Evolutionary conservation across 2,329 filamentous ascomycete genomes (phyloP), one percentile per base, ranked within the genome.

Genomic region (Metarhizium guizhouense): DNA sequence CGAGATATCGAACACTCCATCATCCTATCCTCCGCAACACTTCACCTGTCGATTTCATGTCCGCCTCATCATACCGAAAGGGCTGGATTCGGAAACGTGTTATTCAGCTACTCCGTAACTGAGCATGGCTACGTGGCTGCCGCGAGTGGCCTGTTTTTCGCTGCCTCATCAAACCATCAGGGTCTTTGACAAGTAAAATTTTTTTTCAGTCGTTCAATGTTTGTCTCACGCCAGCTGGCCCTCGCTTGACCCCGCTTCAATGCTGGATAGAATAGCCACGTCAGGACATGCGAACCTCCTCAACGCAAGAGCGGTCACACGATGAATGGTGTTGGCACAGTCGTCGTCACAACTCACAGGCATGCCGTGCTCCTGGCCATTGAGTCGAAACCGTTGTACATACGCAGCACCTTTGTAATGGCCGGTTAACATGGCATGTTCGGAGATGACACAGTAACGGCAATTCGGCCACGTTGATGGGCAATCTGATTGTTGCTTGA

Each of bases 31-130:
- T 25, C 25, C 4, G 25, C 25, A 25, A 25, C 25, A 25, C 25
- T 25, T 25, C 25, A 14, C 42, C n/a, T 45, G 42, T 45, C 42
- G 6, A 45, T 20, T 20, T 45, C 52, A 52, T 58, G 57, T 54
- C 56, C 52, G 57, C 54, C 57, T 57, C 57, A 54, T 57, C 57
- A 58, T 55, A 58, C 53, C 54, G 52, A 29, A 25, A 18, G 6
- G 42, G n/a, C 42, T 43, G 14, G 40, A 18, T 13, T 18, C 32
- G 10, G 40, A 43, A 42, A 18, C 40, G 42, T 45, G 42, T 45
- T 20, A 6, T 20, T 45, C 42, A 45, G 42, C 42, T 11, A 16
- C n/a, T 11, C 10, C 3, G 7, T 7, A 11, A 5, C 7, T 34
- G 10, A 20, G 38, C 38, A 11, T 11, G 38, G 38, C 38, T 45